These are phyloP conservation scores for Cornus suecica DNA, from an alignment of 148 eudicot genomes.

Conservation along the genomic window DNA sequence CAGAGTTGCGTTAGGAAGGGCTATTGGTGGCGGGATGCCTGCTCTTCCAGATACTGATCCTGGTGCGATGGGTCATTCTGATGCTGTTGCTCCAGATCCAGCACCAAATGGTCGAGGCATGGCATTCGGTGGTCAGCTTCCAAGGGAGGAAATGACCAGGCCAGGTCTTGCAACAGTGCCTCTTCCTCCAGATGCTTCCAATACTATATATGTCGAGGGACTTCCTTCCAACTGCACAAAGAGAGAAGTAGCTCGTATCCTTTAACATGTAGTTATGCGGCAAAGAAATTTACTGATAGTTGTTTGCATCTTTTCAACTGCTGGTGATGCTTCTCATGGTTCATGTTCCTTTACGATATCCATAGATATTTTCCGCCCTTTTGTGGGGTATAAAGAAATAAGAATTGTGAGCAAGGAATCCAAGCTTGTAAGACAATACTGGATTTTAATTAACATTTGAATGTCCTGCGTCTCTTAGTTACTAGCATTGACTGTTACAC, in stretches of 20 bases:
- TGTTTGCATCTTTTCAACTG: not conserved
- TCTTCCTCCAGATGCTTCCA: conserved; percentile 70
- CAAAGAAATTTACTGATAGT: not conserved
- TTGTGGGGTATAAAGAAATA: conserved; percentile 80
- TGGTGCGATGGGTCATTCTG: conserved; percentile 36
- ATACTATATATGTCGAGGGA: conserved; percentile 65
- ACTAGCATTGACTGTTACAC: not conserved
- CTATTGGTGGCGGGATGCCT: conserved; percentile 25
- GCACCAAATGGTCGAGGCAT: conserved; percentile 44
- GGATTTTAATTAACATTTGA: not conserved
- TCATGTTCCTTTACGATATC: conserved; percentile 22
- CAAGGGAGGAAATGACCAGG: conserved; percentile 44
- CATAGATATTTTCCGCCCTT: conserved; percentile 79
- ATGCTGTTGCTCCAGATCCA: conserved; percentile 32
- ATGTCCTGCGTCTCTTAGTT: not conserved
- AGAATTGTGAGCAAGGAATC: conserved; percentile 70
- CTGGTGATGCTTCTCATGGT: conserved; percentile 3
- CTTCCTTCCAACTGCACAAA: conserved; percentile 61
- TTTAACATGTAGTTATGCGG: conserved; percentile 12
- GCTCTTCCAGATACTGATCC: conserved; percentile 36
- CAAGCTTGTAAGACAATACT: conserved; percentile 56
- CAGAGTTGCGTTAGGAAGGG: conserved; percentile 44
- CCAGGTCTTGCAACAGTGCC: conserved; percentile 41
- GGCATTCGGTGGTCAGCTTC: conserved; percentile 38
- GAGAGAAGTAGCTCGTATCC: conserved; percentile 94